Conservation (phyloP, 768 basidiomycete genomes). For the Hortiboletus campestris region DNA sequence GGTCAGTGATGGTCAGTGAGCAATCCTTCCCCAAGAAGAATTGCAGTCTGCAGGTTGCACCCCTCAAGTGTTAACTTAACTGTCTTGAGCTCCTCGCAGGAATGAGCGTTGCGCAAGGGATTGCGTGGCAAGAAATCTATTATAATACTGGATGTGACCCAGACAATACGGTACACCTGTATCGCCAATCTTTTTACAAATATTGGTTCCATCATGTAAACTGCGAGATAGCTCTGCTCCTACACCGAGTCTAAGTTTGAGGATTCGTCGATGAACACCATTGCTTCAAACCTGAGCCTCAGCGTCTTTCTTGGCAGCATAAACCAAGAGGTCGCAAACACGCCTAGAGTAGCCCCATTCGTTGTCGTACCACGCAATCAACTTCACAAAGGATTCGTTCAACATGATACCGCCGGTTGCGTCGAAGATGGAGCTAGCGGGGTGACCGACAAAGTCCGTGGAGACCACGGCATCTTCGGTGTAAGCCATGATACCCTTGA, state of each 20-base stretch:
- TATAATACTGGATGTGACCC: background rate
- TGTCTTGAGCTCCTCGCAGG: background rate
- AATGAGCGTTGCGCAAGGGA: background rate
- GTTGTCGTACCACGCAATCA: constrained; percentile 94
- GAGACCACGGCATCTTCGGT: constrained; percentile 94
- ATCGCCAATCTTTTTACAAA: constrained; percentile 1
- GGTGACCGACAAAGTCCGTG: constrained; percentile 84
- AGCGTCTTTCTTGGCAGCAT: constrained; percentile 72
- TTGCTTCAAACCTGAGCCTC: constrained; percentile 19
- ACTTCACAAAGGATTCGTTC: constrained; percentile 92
- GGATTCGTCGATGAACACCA: background rate
- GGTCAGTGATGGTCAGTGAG: background rate
- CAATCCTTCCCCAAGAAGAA: background rate
- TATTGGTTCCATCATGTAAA: background rate
- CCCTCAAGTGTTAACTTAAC: too few species aligned
- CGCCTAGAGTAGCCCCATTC: constrained; percentile 94
- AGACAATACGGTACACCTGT: constrained; percentile 14
- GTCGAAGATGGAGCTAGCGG: constrained; percentile 88
- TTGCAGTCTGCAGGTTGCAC: background rate
- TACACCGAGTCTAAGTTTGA: constrained; percentile 7
- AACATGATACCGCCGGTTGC: constrained; percentile 90
- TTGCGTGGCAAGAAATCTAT: constrained; percentile 7
- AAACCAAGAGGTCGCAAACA: constrained; percentile 86
- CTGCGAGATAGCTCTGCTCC: background rate
- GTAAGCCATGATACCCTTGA: constrained; percentile 82